Evolutionary conservation across 1,139 yeast species (phyloP), one percentile per base, ranked within the genome.

Genomic region (Yamadazyma dushanensis): DNA sequence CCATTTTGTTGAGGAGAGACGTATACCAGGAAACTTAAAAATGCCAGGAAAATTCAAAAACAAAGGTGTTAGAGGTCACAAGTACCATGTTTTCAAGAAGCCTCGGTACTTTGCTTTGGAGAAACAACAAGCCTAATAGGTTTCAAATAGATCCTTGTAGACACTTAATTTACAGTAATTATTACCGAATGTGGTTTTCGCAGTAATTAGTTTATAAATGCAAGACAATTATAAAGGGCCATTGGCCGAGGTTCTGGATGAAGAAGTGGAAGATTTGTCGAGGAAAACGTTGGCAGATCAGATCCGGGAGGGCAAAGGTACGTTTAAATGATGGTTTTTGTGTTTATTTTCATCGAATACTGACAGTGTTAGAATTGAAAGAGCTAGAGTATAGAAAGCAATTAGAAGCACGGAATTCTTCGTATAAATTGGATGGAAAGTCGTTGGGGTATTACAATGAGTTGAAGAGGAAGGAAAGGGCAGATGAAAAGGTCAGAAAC

Each of bases 61-160:
- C n/a, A 89, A 85, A 32, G 98, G 98, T 30, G 90, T 89, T 17
- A 78, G 97, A 50, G 97, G 92, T 1, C 98, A 92, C 59, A 71
- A 79, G 46, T 92, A 85, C 67, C 97, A 92, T 61, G 98, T 92
- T 2, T 89, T 92, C 59, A 92, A 88, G 48, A 95, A 85, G 57
- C 89, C 89, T 3, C 76, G 95, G 47, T 90, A 90, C 57, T 88
- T 78, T 56, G 73, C 68, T 23, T 38, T 43, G 18, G 37, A 34
- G 2, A 41, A 41, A 25, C 26, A 18, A 3, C 27, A 35, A n/a
- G n/a, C n/a, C n/a, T n/a, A n/a, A n/a, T n/a, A n/a, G n/a, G n/a
- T n/a, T n/a, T n/a, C n/a, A n/a, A n/a, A n/a, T n/a, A n/a, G n/a
- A n/a, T n/a, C n/a, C n/a, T n/a, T n/a, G n/a, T n/a, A n/a, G n/a